Evolutionary conservation across 805 yeast genomes (phyloP).

Genomic region (Millerozyma acaciae): DNA sequence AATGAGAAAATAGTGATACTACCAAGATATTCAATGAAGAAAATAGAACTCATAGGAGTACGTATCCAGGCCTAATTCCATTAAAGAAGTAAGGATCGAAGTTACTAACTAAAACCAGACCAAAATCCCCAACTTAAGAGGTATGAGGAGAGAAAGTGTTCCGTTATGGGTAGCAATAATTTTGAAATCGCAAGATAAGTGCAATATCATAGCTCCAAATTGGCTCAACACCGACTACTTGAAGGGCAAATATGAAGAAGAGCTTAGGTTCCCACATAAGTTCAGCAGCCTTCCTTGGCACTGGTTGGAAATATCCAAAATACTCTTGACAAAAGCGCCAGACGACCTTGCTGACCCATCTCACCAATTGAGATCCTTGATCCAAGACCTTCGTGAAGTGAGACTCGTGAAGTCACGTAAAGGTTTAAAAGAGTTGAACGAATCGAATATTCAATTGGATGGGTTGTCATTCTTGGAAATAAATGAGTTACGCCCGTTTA

Average conservation of each 20-base stretch:
- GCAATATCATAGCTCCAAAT: conserved; percentile 78
- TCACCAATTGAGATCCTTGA: conserved; percentile 60
- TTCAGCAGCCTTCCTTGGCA: conserved; percentile 78
- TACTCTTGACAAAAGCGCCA: conserved; percentile 62
- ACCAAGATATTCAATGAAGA: conserved; percentile 72
- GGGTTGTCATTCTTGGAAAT: conserved; percentile 81
- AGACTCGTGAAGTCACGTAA: conserved; percentile 75
- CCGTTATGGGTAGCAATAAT: conserved; percentile 88
- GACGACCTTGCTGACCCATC: conserved; percentile 78
- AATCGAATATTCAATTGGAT: conserved; percentile 76
- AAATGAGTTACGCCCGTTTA: conserved; percentile 82
- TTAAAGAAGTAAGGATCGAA: too few relatives aligned
- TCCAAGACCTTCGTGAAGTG: conserved; percentile 83
- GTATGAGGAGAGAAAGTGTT: conserved; percentile 64
- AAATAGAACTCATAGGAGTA: conserved; percentile 63
- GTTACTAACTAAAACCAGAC: conserved; percentile 23
- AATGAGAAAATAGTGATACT: conserved; percentile 67
- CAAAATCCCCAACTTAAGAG: conserved; percentile 54
- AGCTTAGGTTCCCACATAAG: conserved; percentile 49
- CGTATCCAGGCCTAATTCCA: conserved; percentile 15
- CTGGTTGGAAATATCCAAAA: conserved; percentile 81
- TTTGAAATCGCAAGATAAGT: conserved; percentile 78
- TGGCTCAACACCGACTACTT: conserved; percentile 68
- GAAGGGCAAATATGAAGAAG: conserved; percentile 60
- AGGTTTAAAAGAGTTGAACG: conserved; percentile 77